phyloP scores from a whole-genome alignment of 371 early-diverging fungal species.

The Capillidium rhysosporum region DNA sequence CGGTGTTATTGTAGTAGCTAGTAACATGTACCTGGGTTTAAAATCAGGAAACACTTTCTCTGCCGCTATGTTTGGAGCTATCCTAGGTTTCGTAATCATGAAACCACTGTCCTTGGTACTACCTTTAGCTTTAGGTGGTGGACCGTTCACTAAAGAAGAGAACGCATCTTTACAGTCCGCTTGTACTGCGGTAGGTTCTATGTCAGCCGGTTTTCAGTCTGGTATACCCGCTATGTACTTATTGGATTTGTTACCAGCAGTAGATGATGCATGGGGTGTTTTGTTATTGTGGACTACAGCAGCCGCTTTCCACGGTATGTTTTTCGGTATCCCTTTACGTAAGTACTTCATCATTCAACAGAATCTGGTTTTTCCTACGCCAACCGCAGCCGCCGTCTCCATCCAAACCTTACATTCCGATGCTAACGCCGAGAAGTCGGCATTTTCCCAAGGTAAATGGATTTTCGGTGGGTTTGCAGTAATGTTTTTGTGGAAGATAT shows the following conservation, averaged over 20 bases:
- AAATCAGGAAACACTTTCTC: constrained; percentile 25
- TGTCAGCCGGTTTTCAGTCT: constrained; percentile 41
- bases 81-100: constrained; percentile 41
- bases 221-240: constrained; percentile 54
- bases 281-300: constrained; percentile 30
- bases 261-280: constrained; percentile 22
- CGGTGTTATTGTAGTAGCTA: constrained; percentile 23
- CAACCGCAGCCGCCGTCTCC: constrained; percentile 42
- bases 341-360: constrained; percentile 44
- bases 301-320: constrained; percentile 48
- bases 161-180: constrained; percentile 45
- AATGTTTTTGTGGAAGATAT: constrained; percentile 22
- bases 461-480: constrained; percentile 24
- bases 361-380: constrained; percentile 46
- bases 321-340: constrained; percentile 54
- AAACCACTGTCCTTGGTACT: constrained; percentile 29
- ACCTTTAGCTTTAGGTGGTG: constrained; percentile 25
- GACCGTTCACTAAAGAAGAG: constrained; percentile 45
- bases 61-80: constrained; percentile 36
- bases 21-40: constrained; percentile 26
- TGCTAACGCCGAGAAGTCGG: constrained; percentile 14
- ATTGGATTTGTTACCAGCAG: constrained; percentile 22
- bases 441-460: constrained; percentile 19
- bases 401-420: constrained; percentile 36
- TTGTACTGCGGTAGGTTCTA: constrained; percentile 46